phyloP scores from a whole-genome alignment of 495 filamentous ascomycete species.

The Neurospora pannonica region DNA sequence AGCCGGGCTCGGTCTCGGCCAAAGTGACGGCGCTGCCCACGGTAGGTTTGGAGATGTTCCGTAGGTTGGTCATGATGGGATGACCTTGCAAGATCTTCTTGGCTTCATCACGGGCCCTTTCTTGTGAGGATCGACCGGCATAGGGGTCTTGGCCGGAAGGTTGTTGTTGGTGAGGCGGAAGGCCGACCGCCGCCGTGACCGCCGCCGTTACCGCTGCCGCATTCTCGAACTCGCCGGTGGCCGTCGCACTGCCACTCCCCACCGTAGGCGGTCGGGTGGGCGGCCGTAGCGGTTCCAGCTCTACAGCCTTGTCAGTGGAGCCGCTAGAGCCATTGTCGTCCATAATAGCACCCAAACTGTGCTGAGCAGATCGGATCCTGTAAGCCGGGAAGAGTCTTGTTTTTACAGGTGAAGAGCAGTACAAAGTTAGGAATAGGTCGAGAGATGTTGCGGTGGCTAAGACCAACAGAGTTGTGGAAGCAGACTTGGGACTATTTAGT shows the following conservation, averaged over 20 bases:
- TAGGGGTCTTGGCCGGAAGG: neutral
- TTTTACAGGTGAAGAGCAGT: neutral
- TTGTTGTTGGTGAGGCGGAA: neutral
- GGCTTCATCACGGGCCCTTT: slow-evolving; percentile 10
- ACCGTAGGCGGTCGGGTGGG: neutral
- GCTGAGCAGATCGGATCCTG: neutral
- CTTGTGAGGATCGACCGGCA: neutral
- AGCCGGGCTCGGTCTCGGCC: slow-evolving; percentile 19
- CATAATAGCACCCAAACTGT: neutral
- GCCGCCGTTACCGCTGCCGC: neutral
- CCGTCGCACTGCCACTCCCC: neutral
- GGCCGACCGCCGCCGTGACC: neutral
- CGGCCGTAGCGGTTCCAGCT: neutral
- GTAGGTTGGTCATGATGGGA: neutral
- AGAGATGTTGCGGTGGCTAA: neutral
- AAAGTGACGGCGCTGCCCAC: neutral
- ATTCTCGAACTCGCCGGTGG: neutral
- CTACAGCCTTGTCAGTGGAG: neutral
- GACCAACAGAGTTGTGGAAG: neutral
- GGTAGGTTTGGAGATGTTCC: neutral
- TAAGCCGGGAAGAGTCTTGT: neutral
- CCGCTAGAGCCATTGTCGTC: neutral
- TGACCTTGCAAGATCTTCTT: neutral
- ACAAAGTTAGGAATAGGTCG: neutral
- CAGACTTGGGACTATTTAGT: neutral